Percentiles rank a stretch among this genome's conserved stretches.
phyloP scores from a whole-genome alignment of 441 rosid species.

The Adansonia gregorii region DNA sequence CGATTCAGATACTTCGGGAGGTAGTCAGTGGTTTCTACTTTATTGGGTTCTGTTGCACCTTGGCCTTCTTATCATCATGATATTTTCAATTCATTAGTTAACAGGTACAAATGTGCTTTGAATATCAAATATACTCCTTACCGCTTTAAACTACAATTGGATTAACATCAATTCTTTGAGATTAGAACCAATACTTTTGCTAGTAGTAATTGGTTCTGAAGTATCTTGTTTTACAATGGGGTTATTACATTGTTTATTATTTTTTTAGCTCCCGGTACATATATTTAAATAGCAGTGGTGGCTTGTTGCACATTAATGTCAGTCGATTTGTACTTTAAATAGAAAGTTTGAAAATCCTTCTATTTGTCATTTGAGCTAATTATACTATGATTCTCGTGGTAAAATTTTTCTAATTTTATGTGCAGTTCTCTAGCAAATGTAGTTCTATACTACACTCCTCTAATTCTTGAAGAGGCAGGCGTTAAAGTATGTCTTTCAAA shows the following conservation, averaged over 20 bases:
- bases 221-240: background rate
- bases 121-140: background rate
- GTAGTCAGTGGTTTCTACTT: constrained; percentile 31
- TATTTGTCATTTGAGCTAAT: background rate
- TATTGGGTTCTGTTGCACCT: too few relatives aligned
- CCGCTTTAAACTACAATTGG: background rate
- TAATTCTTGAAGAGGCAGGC: constrained; percentile 72
- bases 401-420: background rate
- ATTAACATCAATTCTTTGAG: background rate
- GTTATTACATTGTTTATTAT: background rate
- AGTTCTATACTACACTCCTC: constrained; percentile 77
- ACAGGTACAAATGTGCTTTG: background rate
- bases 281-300: background rate
- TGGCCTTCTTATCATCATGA: too few relatives aligned
- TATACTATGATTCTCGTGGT: too few relatives aligned
- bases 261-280: too few relatives aligned
- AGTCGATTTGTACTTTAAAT: background rate
- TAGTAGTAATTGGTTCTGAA: background rate
- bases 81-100: background rate
- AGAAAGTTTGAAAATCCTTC: background rate
- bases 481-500: constrained; percentile 63
- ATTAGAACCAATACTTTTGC: background rate
- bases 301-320: background rate
- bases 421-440: constrained; percentile 78
- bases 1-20: constrained; percentile 74